Percentiles rank a stretch among this genome's conserved stretches.
Evolutionary conservation across 805 yeast genomes (phyloP).

Genomic region (Debaryomyces castellii): DNA sequence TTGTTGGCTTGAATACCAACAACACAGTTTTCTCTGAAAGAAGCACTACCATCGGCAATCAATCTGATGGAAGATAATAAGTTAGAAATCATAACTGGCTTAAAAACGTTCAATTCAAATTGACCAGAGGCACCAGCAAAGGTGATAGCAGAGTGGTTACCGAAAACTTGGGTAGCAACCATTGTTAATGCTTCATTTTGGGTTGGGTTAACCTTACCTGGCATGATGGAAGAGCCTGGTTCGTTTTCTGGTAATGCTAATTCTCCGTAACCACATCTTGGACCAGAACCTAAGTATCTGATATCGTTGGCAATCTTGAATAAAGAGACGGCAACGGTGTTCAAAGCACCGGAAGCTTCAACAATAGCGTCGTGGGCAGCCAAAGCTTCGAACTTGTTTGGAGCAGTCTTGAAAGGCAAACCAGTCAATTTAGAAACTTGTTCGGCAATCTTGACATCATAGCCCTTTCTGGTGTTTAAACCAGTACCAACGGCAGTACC

Average conservation of each 20-base stretch:
- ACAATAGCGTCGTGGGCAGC: conserved; percentile 99
- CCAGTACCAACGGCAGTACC: conserved; percentile 99
- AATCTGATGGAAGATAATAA: conserved; percentile 84
- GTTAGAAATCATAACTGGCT: conserved; percentile 93
- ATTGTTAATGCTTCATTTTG: conserved; percentile 98
- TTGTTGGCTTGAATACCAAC: conserved; percentile 90
- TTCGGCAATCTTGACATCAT: conserved; percentile 81
- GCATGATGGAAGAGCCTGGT: conserved; percentile 99
- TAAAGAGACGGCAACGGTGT: conserved; percentile 89
- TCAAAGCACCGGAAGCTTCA: conserved; percentile 95
- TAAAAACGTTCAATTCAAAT: conserved; percentile 96
- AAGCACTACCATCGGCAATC: conserved; percentile 82
- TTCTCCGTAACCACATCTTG: conserved; percentile 99
- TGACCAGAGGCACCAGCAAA: conserved; percentile 99
- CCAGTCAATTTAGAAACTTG: conserved; percentile 87
- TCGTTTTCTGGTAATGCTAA: conserved; percentile 94
- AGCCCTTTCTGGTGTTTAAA: conserved; percentile 89
- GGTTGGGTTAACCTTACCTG: conserved; percentile 99
- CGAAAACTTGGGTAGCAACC: conserved; percentile 97
- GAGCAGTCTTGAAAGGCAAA: conserved; percentile 87
- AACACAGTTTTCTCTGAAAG: conserved; percentile 93
- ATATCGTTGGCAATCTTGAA: conserved; percentile 98
- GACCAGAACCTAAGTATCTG: conserved; percentile 97
- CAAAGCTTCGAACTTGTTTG: conserved; percentile 97
- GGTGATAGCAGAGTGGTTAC: conserved; percentile 92